These are phyloP conservation scores for Blastobotrys illinoisensis DNA, from an alignment of 1,139 yeast species.

Conservation along the genomic window DNA sequence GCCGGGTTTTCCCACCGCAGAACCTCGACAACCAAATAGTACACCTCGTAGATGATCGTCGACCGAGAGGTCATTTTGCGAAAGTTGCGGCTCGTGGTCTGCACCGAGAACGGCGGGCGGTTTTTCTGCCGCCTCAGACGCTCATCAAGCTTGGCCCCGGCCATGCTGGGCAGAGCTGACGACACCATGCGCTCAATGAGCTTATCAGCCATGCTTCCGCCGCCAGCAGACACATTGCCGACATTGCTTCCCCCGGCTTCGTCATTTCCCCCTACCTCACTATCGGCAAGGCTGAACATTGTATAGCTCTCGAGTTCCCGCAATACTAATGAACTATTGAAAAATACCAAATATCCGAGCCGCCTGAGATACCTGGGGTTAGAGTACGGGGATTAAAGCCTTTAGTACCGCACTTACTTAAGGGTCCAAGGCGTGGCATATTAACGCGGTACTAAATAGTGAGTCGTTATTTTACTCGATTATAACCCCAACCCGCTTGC, in stretches of 20 bases:
- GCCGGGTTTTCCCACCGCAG: conserved; percentile 62
- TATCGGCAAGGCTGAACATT: neutral
- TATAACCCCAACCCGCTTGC: too few relatives aligned
- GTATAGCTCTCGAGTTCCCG: too few relatives aligned
- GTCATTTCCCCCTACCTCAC: conserved; percentile 2
- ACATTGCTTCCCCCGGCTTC: neutral
- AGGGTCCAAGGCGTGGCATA: too few relatives aligned
- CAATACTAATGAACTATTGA: too few relatives aligned
- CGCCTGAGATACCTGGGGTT: too few relatives aligned
- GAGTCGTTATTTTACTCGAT: too few relatives aligned
- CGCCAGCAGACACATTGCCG: neutral
- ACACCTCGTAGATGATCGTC: conserved; percentile 42
- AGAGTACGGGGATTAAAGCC: too few relatives aligned
- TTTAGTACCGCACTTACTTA: too few relatives aligned
- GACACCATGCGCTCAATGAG: conserved; percentile 62
- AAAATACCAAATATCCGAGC: too few relatives aligned
- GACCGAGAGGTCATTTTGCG: conserved; percentile 61
- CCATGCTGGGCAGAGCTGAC: conserved; percentile 64
- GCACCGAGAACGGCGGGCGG: conserved; percentile 67
- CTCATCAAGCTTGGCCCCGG: conserved; percentile 24
- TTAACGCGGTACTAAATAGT: too few relatives aligned
- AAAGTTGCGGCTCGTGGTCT: conserved; percentile 63
- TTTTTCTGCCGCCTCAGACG: conserved; percentile 44
- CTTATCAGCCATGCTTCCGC: conserved; percentile 45
- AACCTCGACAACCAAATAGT: conserved; percentile 46